phyloP scores from a whole-genome alignment of 1,139 yeast genomes.

The Geotrichum citri-aurantii region DNA sequence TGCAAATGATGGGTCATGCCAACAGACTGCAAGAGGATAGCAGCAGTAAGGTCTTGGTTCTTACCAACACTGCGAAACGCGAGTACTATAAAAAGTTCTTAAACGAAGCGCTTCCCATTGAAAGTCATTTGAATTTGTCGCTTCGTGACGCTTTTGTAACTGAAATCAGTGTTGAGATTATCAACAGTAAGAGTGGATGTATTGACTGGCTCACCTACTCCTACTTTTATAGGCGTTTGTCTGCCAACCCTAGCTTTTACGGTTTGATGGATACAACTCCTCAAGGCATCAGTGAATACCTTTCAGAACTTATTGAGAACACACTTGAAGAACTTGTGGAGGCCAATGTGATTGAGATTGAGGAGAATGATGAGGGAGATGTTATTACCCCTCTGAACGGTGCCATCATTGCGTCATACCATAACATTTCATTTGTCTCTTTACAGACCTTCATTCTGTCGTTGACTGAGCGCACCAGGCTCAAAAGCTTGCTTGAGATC shows the following conservation, averaged over 20 bases:
- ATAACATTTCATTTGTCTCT: slow-evolving; percentile 58
- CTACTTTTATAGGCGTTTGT: slow-evolving; percentile 72
- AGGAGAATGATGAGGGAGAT: slow-evolving; percentile 42
- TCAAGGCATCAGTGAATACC: slow-evolving; percentile 66
- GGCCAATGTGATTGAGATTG: slow-evolving; percentile 58
- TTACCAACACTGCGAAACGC: slow-evolving; percentile 52
- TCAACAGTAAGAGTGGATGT: slow-evolving; percentile 72
- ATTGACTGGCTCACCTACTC: slow-evolving; percentile 87
- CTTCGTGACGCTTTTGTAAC: slow-evolving; percentile 63
- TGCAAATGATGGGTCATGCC: slow-evolving; percentile 72
- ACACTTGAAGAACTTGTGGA: slow-evolving; percentile 59
- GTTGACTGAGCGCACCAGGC: slow-evolving; percentile 50
- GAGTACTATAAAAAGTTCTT: slow-evolving; percentile 68
- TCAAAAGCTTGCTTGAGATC: slow-evolving; percentile 60
- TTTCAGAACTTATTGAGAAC: slow-evolving; percentile 80
- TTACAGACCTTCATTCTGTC: slow-evolving; percentile 55
- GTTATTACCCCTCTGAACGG: slow-evolving; percentile 58
- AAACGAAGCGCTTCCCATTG: slow-evolving; percentile 73
- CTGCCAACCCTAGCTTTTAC: slow-evolving; percentile 81
- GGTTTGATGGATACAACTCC: slow-evolving; percentile 62
- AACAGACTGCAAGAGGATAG: slow-evolving; percentile 30
- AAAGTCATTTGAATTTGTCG: slow-evolving; percentile 58
- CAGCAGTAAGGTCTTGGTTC: slow-evolving; percentile 45
- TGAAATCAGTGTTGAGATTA: slow-evolving; percentile 63
- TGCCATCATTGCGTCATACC: slow-evolving; percentile 69